These are phyloP conservation scores for Cornus kousa DNA, from an alignment of 148 eudicot genomes.

Conservation along the genomic window DNA sequence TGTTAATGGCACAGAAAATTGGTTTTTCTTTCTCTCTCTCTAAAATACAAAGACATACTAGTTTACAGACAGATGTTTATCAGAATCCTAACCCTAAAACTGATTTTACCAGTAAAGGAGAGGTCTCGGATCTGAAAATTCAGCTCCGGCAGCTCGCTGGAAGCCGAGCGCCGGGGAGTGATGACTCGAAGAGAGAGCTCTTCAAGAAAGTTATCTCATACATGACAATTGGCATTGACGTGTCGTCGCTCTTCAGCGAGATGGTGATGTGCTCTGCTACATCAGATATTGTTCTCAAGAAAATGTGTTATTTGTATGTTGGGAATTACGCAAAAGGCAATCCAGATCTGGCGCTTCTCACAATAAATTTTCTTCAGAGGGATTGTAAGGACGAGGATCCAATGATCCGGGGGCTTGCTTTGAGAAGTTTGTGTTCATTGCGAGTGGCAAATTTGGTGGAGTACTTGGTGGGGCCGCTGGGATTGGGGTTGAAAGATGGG, in stretches of 20 bases:
- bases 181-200: conserved; percentile 85
- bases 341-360: conserved; percentile 91
- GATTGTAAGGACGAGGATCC: conserved; percentile 98
- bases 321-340: conserved; percentile 89
- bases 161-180: conserved; percentile 84
- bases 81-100: conserved; percentile 7
- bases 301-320: conserved; percentile 96
- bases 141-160: conserved; percentile 95
- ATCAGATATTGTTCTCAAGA: conserved; percentile 90
- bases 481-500: conserved; percentile 82
- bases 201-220: conserved; percentile 97
- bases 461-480: conserved; percentile 90
- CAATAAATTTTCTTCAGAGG: conserved; percentile 91
- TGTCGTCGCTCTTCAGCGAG: conserved; percentile 87
- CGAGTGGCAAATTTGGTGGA: conserved; percentile 93
- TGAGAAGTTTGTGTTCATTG: conserved; percentile 90
- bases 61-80: neutral
- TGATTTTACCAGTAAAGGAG: conserved; percentile 69
- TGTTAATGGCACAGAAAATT: conserved; percentile 10
- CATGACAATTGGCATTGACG: conserved; percentile 96
- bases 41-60: neutral
- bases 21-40: conserved; percentile 17
- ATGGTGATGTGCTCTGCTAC: conserved; percentile 99
- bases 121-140: conserved; percentile 83
- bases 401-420: conserved; percentile 93